Base-by-base conservation (phyloP, 805 yeast species). In the Candida suzukii region DNA sequence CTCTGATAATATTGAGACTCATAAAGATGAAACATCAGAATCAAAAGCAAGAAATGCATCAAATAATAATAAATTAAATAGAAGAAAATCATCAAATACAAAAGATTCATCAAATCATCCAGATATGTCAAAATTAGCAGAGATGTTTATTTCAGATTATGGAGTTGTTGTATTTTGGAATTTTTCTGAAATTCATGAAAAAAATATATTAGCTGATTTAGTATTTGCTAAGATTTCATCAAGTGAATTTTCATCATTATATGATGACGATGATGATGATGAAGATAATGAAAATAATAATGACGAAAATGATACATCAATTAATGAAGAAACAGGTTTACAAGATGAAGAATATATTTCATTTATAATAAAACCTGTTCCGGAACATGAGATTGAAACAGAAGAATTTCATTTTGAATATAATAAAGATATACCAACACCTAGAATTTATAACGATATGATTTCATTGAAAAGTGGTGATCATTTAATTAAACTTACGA, bases 121-220 rank as follows among this genome's bases (percentile, higher is more conserved):
- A 0, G 79, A 77, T 44, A 66, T 73, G 38, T 63, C 74, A 3
- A 76, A 76, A 47, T 86, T 81, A 57, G 91, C 96, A 0, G 98
- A 91, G 54, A 73, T 93, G 70, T 93, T 93, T 54, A 75, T 93
- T 13, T 79, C 91, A 57, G 80, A 78, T 40, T 93, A 93, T 58
- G 99, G 99, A 18, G 95, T 91, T 13, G 88, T 93, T n/a, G 97
- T 93, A 18, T 90, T 93, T 55, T 93, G 99, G 99, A 93, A 93
- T 56, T 88, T 93, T 52, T 79, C 91, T 2, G 96, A 88, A 56
- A 70, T 76, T 8, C 96, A 93, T 56, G 99, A 93, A 54, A 88
- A 88, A 65, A 93, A 91, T 53, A 78, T 93, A 17, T 70, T 93
- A 41, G 98, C 97, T 1, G 99, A 93, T 56, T 68, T 93, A 47